phyloP scores from a whole-genome alignment of 2,329 filamentous ascomycete species.

The Mycosphaerelloides madeirae region DNA sequence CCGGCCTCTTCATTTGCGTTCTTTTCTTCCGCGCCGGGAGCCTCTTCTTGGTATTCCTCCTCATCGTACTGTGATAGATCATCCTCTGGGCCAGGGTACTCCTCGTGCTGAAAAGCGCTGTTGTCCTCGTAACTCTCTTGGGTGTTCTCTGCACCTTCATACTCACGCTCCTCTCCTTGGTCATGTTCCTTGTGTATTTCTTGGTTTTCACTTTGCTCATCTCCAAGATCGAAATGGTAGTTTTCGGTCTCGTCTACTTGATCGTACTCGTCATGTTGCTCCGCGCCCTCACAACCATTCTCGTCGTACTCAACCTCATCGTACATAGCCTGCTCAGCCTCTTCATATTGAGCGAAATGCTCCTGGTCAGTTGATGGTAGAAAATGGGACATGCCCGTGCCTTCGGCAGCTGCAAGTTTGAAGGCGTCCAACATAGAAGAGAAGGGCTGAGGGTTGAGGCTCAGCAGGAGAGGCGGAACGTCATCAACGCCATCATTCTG shows the following conservation, averaged over 20 bases:
- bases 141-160: conserved; percentile 4
- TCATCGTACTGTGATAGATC: conserved; percentile 13
- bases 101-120: conserved; percentile 11
- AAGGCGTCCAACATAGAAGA: conserved; percentile 50
- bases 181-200: conserved; percentile 7
- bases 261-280: conserved; percentile 1
- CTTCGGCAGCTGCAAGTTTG: conserved; percentile 49
- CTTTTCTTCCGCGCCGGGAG: background rate
- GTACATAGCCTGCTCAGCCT: conserved; percentile 3
- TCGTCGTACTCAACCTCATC: conserved; percentile 5
- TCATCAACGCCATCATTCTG: conserved; percentile 54
- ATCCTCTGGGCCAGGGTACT: conserved; percentile 14
- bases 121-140: conserved; percentile 5
- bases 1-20: background rate
- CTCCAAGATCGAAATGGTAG: background rate
- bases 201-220: conserved; percentile 12
- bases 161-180: conserved; percentile 11
- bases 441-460: conserved; percentile 52
- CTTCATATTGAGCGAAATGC: background rate
- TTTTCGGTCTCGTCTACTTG: background rate
- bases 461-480: conserved; percentile 53
- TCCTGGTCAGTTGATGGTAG: conserved; percentile 9
- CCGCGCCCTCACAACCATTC: background rate
- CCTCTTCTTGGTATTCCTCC: conserved; percentile 1
- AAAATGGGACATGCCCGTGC: conserved; percentile 54